Evolutionary conservation across 2,329 filamentous ascomycete genomes (phyloP), one percentile per base, ranked within the genome.

Genomic region (Penicillium sumatraense): DNA sequence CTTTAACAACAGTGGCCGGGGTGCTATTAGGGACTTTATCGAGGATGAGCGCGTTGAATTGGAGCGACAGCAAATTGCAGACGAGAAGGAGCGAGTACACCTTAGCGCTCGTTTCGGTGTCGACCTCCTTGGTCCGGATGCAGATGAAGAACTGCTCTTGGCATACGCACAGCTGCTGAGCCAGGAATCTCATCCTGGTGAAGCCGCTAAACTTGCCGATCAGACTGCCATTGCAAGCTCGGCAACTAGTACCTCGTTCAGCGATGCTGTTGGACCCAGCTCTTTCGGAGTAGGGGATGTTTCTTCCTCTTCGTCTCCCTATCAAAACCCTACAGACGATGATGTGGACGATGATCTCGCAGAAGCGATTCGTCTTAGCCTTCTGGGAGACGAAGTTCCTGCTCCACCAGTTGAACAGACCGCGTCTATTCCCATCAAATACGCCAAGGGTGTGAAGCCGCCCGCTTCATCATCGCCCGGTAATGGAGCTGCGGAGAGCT

Each of bases 21-120:
- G 86, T 16, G 87, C 89, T 21, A 80, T 96, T 31, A 85, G 87
- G 56, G 88, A 89, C 60, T 93, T 93, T 68, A 98, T 98, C 59
- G 87, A 87, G 36, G 89, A 90, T n/a, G 93, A 98, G 72, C 85
- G 89, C 61, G 82, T 86, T 40, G 92, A 96, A 70, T 81, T 97
- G 52, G 87, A 89, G 52, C 83, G 83, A 8, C 91, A 96, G 67
- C 86, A 88, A 63, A 78, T 87, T 27, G 82, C 85, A 40, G 83
- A 85, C 35, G 81, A 81, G 21, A 87, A 87, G 53, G 88, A 96
- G 67, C 81, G 86, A 51, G 83, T 86, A 14, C 86, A 87, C 21
- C 80, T 98, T 23, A 88, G 86, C 31, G 87, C 85, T 26, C 86
- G 93, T 31, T 99, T 96, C 67, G 95, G 95, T 5, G 86, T 95